Base-by-base conservation (phyloP, 352 stramenopile species). In the Globisporangium apiculatum region DNA sequence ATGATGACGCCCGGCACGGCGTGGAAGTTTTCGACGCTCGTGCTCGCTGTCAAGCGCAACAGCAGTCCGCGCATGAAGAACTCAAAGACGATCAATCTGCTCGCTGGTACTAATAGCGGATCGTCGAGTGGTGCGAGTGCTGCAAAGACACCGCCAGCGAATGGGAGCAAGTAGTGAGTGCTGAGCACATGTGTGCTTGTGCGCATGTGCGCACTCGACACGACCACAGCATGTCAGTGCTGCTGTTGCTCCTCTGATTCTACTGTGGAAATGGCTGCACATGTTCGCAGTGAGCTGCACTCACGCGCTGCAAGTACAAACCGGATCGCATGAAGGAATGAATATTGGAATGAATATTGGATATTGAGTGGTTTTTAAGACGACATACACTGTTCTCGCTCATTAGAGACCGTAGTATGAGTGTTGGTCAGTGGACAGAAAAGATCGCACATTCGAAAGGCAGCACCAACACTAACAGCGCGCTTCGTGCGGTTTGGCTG, bases 1-100 rank as follows among this genome's bases (percentile, higher is more conserved):
- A 83, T 89, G 71, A 66, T 72, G 11, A 86, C 76, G 7, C 79
- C 79, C 1, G 79, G 79, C 40, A 87, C 76, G 5, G 74, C 79
- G 47, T 89, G 79, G 79, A 87, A 86, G 56, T 89, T 89, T 54
- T 87, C 79, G 7, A 87, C 79, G 7, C 68, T 89, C 7, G 70
- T 89, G 66, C 66, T 89, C 7, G 78, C 72, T 7, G 66, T 87
- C 37, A 76, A 69, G 54, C 79, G 76, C 53, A 89, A 81, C 40
- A 72, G 76, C 50, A 82, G 79, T 45, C 67, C 67, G 49, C 73
- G 73, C 55, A 58, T 72, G 8, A 85, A 89, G 61, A 79, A 75
- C 14, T 75, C 79, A 57, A 87, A 87, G 68, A 82, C 69, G 11
- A 71, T 89, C 51, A 79, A 89, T 49, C 61, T 89, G 35, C 66